These are phyloP conservation scores for Rhododendron kiyosumense DNA, from an alignment of 148 eudicot genomes.

Conservation along the genomic window DNA sequence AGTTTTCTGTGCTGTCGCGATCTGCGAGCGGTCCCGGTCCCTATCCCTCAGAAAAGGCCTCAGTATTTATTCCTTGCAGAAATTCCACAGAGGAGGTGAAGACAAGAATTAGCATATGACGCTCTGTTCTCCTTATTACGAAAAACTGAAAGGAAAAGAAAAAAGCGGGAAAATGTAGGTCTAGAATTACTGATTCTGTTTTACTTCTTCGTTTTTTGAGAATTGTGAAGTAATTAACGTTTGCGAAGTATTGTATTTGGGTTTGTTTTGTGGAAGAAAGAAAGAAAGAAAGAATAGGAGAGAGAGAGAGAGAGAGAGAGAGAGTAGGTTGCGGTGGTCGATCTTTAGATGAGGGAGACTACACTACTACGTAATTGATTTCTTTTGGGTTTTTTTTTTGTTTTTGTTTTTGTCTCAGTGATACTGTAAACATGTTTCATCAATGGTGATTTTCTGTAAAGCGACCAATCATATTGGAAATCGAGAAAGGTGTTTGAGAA, in stretches of 20 bases:
- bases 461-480: background rate
- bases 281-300: background rate
- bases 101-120: constrained; percentile 34
- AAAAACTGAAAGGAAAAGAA: background rate
- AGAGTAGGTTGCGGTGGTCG: no score
- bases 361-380: background rate
- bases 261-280: background rate
- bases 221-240: background rate
- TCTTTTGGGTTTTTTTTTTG: no score
- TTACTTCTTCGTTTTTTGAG: background rate
- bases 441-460: background rate
- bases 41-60: constrained; percentile 13
- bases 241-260: background rate
- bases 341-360: no score
- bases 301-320: background rate
- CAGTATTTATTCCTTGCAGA: background rate
- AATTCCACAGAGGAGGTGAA: constrained; percentile 20
- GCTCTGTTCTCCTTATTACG: background rate
- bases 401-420: background rate
- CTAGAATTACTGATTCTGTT: background rate
- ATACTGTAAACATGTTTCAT: background rate
- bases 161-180: background rate
- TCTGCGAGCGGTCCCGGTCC: constrained; percentile 15
- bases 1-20: constrained; percentile 20
- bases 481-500: background rate